Percentiles rank a stretch among this genome's conserved stretches.
phyloP scores from a whole-genome alignment of 2,329 filamentous ascomycete species.

The Hysterium pulicare region DNA sequence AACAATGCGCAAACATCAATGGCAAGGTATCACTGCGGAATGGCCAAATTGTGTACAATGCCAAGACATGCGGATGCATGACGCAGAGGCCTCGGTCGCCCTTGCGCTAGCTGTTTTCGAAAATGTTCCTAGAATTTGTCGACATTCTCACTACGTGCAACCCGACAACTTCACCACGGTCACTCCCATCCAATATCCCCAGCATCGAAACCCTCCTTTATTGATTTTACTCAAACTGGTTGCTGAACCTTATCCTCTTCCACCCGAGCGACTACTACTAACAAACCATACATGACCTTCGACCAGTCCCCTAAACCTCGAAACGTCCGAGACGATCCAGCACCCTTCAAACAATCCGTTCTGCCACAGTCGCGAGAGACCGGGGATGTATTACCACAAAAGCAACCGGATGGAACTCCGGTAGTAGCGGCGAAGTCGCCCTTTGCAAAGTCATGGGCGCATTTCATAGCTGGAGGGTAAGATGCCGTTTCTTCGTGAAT shows the following conservation, averaged over 20 bases:
- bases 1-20: neutral
- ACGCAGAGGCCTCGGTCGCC: neutral
- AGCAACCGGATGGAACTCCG: slow-evolving; percentile 36
- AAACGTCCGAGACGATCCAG: slow-evolving; percentile 23
- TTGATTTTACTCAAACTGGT: no score
- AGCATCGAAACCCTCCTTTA: no score
- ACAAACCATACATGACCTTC: slow-evolving; percentile 35
- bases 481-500: slow-evolving; percentile 20
- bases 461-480: slow-evolving; percentile 88
- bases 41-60: neutral
- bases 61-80: neutral
- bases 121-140: neutral
- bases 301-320: slow-evolving; percentile 29
- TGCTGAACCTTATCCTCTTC: no score
- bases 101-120: neutral
- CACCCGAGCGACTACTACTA: no score
- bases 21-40: neutral
- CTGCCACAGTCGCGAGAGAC: slow-evolving; percentile 58
- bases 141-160: no score
- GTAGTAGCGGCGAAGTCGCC: slow-evolving; percentile 42
- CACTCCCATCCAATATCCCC: no score
- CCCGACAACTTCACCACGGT: neutral
- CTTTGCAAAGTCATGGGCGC: slow-evolving; percentile 75
- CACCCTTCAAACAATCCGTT: slow-evolving; percentile 25
- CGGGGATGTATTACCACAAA: slow-evolving; percentile 53